Base-by-base conservation (phyloP, 495 filamentous ascomycete genomes). In the Talaromyces adpressus region DNA sequence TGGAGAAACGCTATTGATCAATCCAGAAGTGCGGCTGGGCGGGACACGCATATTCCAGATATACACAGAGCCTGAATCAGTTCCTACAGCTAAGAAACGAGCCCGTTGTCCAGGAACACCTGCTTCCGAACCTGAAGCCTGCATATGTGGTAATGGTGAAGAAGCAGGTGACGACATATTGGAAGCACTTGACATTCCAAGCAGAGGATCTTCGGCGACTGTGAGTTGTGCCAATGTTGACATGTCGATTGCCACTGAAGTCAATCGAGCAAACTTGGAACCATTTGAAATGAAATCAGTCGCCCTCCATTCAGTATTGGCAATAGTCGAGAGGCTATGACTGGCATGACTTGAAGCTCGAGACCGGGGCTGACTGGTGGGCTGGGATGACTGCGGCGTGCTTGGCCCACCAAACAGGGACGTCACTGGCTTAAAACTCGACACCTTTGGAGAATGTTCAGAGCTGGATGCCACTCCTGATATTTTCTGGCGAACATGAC, bases 1-100 rank as follows among this genome's bases (percentile, higher is more conserved):
- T 3, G 94, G 91, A 9, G 82, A 76, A 3, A 87, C 71, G 16
- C 79, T 75, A 61, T 83, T 87, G 58, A 80, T 72, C 2, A 84
- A 67, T 25, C 81, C 75, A n/a, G 73, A 62, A 53, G 72, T 81
- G 20, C 71, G 79, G 54, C 87, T 69, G 6, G 78, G 69, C 64
- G 90, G 77, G 3, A 84, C 81, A 52, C 94, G 87, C 67, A 90
- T 85, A 66, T 98, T 89, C 93, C 93, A 98, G 2, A 97, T 69
- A 29, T 92, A 77, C 18, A 98, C 79, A 54, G 77, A 79, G 16
- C 95, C 94, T n/a, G 77, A 85, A 49, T 84, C 85, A 6, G 91
- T 97, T 27, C 94, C 94, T 22, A 89, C 77, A 11, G 91, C 91
- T 45, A 98, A 67, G 22, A 95, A 84, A 23, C 94, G 88, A 30